Evolutionary conservation across 768 basidiomycete species (phyloP).

Genomic region (Hirschioporus abietinus): DNA sequence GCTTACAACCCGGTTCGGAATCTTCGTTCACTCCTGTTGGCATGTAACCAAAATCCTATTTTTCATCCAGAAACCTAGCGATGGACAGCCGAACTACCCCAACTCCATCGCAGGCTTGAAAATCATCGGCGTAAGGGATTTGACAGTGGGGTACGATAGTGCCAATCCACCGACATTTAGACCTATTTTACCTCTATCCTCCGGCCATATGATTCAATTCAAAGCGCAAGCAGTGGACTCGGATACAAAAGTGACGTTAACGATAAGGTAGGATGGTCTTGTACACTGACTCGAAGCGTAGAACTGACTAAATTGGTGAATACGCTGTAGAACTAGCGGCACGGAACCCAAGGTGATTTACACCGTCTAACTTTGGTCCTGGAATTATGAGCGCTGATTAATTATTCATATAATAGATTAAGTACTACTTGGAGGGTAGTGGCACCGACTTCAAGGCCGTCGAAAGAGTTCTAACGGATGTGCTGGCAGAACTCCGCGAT

Average conservation of each 20-base stretch:
- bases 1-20: constrained; percentile 37
- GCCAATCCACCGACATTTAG: constrained; percentile 59
- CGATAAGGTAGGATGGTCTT: constrained; percentile 48
- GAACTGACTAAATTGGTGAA: constrained; percentile 6
- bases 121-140: constrained; percentile 63
- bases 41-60: background rate
- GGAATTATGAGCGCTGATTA: background rate
- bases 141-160: constrained; percentile 76
- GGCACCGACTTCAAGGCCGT: constrained; percentile 50
- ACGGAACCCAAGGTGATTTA: constrained; percentile 77
- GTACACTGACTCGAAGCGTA: background rate
- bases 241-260: constrained; percentile 55
- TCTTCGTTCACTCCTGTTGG: constrained; percentile 7
- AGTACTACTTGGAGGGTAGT: constrained; percentile 83
- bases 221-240: constrained; percentile 39
- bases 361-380: constrained; percentile 8
- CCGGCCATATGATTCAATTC: constrained; percentile 85
- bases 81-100: constrained; percentile 45
- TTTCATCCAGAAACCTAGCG: constrained; percentile 11
- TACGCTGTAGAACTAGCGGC: constrained; percentile 63
- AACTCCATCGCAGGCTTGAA: constrained; percentile 50
- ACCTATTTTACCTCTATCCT: constrained; percentile 64
- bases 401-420: constrained; percentile 45
- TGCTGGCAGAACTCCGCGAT: constrained; percentile 54
- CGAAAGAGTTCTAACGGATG: constrained; percentile 40